These are phyloP conservation scores for Psilocybe cyanescens DNA, from an alignment of 768 basidiomycete genomes.

Conservation along the genomic window DNA sequence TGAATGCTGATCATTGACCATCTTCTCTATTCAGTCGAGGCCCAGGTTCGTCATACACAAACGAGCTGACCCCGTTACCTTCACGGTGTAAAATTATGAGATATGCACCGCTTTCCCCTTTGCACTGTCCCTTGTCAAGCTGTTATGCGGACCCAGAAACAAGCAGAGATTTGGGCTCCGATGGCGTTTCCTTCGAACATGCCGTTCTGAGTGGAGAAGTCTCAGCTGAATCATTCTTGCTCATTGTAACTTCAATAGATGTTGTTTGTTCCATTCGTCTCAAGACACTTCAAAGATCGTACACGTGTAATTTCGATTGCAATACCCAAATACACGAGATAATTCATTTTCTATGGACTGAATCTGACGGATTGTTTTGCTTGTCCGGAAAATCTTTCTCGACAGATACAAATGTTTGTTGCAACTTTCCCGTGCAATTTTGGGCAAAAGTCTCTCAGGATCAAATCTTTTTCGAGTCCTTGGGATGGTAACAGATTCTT, in stretches of 20 bases:
- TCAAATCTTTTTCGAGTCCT: too few species aligned
- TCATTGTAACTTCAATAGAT: background rate
- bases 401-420: too few species aligned
- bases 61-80: background rate
- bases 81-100: background rate
- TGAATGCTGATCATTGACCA: background rate
- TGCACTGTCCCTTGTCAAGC: slow-evolving; percentile 74
- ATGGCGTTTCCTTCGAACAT: slow-evolving; percentile 73
- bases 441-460: too few species aligned
- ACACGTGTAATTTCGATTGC: background rate
- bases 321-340: too few species aligned
- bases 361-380: too few species aligned
- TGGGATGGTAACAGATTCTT: too few species aligned
- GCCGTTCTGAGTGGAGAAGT: slow-evolving; percentile 31
- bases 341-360: too few species aligned
- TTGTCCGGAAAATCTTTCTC: too few species aligned
- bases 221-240: too few species aligned
- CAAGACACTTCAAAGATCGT: background rate
- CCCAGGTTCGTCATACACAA: slow-evolving; percentile 50
- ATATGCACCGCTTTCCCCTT: slow-evolving; percentile 79
- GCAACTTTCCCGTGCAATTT: too few species aligned
- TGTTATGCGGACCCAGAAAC: slow-evolving; percentile 65
- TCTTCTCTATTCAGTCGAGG: slow-evolving; percentile 54
- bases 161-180: slow-evolving; percentile 61
- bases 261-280: background rate